Evolutionary conservation across 176 grass and related monocot species (phyloP), one percentile per base, ranked within the genome.

Genomic region (Cenchrus fungigraminus): DNA sequence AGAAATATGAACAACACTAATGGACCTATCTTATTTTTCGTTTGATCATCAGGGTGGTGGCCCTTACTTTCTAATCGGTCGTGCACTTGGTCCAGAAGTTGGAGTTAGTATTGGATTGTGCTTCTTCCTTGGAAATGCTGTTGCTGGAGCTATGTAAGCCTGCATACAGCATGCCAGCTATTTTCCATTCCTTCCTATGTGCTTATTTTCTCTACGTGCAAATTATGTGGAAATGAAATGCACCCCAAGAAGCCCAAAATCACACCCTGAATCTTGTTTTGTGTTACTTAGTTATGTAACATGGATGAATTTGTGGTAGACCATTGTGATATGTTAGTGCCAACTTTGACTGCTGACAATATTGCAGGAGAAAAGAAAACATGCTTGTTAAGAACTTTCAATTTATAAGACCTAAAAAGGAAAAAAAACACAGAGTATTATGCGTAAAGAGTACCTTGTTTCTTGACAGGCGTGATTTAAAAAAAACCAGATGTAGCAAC

Each of bases 41-140:
- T 32, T 76, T n/a, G 20, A 62, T 7, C 20, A 16, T 80, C 59
- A 98, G 96, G 96, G 96, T 46, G 96, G 96, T 79, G 96, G 96
- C 3, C 96, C 96, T 56, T 98, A 98, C 77, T 98, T 95, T 87
- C 91, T 98, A 19, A 98, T 98, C 80, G 93, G 96, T 15, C 87
- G 96, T 8, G 93, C 96, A 69, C 88, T 98, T 79, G 96, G 96
- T 77, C 93, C 96, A 71, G 96, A 98, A 95, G 96, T 98, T 86
- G 96, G 96, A 89, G 84, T 98, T 80, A 98, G 96, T 84, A 98
- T 98, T 53, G 96, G 96, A 65, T 85, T 98, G 69, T 98, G 96
- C 83, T 98, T 98, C 70, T 95, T 98, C 69, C 93, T 98, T 87
- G 96, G 96, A 66, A 98, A 98, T 90, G 93, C 96, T 40, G 92